These are phyloP conservation scores for Pseudonitzschia delicatissima DNA, from an alignment of 108 stramenopile genomes.

Conservation along the genomic window DNA sequence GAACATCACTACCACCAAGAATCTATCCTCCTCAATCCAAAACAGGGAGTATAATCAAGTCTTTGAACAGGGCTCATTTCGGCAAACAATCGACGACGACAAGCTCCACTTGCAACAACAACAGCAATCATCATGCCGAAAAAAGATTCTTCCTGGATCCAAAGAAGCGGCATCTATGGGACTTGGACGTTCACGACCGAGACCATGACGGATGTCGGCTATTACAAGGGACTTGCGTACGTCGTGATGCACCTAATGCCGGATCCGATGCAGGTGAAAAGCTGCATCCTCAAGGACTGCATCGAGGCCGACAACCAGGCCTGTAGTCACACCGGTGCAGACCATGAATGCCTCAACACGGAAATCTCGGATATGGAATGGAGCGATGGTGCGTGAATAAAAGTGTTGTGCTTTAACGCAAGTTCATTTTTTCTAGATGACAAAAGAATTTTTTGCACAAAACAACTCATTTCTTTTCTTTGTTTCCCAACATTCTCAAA, in stretches of 20 bases:
- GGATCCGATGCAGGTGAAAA: constrained; percentile 27
- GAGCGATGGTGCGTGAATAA: constrained; percentile 35
- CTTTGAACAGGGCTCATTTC: too few species aligned
- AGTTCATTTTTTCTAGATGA: too few species aligned
- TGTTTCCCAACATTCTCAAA: neutral
- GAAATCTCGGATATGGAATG: constrained; percentile 15
- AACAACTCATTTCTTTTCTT: too few species aligned
- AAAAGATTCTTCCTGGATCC: constrained; percentile 6
- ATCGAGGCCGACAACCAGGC: neutral
- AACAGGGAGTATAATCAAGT: too few species aligned
- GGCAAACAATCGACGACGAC: too few species aligned
- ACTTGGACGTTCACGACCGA: constrained; percentile 34
- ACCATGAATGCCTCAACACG: constrained; percentile 18
- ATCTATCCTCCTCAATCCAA: too few species aligned
- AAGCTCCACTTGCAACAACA: too few species aligned
- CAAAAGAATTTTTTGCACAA: too few species aligned
- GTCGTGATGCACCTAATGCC: constrained; percentile 34
- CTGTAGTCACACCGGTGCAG: neutral
- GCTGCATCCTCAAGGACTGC: constrained; percentile 3
- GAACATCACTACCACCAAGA: too few species aligned
- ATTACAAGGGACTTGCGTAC: constrained; percentile 26
- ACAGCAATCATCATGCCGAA: neutral
- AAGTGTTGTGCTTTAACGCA: too few species aligned
- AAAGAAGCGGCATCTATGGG: constrained; percentile 16
- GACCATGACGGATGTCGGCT: constrained; percentile 25